These are phyloP conservation scores for Sugiyamaella paludigena DNA, from an alignment of 1,139 yeast genomes.

Conservation along the genomic window DNA sequence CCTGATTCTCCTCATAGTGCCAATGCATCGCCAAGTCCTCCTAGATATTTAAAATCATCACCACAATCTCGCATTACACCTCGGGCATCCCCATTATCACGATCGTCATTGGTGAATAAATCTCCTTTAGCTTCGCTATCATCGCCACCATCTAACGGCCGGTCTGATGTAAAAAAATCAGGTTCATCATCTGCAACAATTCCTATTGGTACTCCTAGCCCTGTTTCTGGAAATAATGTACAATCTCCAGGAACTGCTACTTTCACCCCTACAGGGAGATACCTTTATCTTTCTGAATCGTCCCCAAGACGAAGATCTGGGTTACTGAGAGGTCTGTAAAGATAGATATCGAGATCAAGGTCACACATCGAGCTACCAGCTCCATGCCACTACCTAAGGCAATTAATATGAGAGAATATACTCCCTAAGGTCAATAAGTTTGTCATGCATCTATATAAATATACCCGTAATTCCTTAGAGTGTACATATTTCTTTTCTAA, in stretches of 20 bases:
- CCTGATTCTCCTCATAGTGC: slow-evolving; percentile 32
- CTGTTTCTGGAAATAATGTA: not conserved
- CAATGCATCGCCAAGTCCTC: slow-evolving; percentile 32
- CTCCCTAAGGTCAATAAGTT: no score
- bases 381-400: no score
- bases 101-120: slow-evolving; percentile 9
- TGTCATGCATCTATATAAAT: not conserved
- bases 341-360: no score
- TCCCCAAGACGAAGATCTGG: slow-evolving; percentile 15
- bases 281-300: slow-evolving; percentile 44
- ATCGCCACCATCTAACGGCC: not conserved
- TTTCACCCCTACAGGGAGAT: slow-evolving; percentile 45
- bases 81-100: slow-evolving; percentile 31
- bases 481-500: not conserved
- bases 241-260: slow-evolving; percentile 25
- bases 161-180: not conserved
- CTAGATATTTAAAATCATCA: slow-evolving; percentile 31
- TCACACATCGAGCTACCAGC: no score
- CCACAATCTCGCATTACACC: slow-evolving; percentile 30
- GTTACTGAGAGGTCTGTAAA: not conserved
- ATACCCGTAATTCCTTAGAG: not conserved
- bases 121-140: no score
- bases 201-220: not conserved
- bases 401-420: no score
- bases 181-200: slow-evolving; percentile 1